A percentile compares a stretch with the other conserved stretches of the same genome.
Evolutionary conservation across 371 early-diverging fungal species (phyloP).

Genomic region (Mucor sp.): DNA sequence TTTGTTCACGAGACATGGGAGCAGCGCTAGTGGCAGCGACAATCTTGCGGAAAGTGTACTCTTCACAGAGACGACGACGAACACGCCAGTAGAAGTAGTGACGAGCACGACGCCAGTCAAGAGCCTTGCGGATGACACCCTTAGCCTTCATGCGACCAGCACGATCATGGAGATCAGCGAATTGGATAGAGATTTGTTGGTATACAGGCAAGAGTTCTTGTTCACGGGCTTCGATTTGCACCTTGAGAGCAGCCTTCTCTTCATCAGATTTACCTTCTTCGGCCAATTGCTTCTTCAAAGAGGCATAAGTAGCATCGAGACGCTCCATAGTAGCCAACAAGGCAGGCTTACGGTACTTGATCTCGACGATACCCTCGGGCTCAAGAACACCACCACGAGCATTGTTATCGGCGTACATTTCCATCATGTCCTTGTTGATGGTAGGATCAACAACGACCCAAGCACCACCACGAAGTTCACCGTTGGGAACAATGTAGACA

Average conservation of each 20-base stretch:
- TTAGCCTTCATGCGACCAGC: constrained; percentile 97
- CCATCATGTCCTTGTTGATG: constrained; percentile 98
- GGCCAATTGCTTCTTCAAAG: constrained; percentile 68
- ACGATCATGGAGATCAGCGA: constrained; percentile 97
- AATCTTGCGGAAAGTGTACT: constrained; percentile 67
- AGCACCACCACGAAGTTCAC: constrained; percentile 98
- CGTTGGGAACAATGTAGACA: constrained; percentile 94
- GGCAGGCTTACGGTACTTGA: constrained; percentile 97
- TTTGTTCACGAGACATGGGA: constrained; percentile 47
- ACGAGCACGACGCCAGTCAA: constrained; percentile 86
- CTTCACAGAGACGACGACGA: constrained; percentile 78
- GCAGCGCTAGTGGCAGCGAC: constrained; percentile 35
- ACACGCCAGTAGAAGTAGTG: constrained; percentile 94
- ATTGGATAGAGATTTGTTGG: constrained; percentile 93
- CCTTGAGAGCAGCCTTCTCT: constrained; percentile 66
- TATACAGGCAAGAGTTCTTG: constrained; percentile 87
- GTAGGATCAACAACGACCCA: constrained; percentile 99
- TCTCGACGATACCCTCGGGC: constrained; percentile 98
- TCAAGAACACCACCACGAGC: constrained; percentile 97
- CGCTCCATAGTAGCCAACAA: constrained; percentile 92
- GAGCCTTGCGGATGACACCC: constrained; percentile 80
- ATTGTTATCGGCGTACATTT: constrained; percentile 95
- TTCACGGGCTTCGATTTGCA: constrained; percentile 79
- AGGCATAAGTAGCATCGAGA: constrained; percentile 76
- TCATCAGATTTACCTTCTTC: constrained; percentile 50